Evolutionary conservation across 306 rosid species (phyloP), one percentile per base, ranked within the genome.

Genomic region (Prinsepia uniflora): DNA sequence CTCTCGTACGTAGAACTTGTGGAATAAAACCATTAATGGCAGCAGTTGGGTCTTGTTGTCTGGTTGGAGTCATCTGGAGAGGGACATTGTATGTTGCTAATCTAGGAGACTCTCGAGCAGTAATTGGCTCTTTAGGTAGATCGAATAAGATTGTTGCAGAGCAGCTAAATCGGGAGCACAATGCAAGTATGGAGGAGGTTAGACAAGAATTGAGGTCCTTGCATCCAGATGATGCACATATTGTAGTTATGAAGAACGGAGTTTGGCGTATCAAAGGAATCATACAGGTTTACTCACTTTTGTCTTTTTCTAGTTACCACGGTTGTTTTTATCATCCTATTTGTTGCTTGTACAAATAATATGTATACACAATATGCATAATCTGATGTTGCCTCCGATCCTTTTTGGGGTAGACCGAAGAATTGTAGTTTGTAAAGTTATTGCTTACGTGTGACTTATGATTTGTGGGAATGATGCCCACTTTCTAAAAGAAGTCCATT

Each of bases 241-340:
- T 92, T 47, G 92, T 88, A 8, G 88, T 86, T 63, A 76, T 84
- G 96, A 88, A 86, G 78, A 79, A 92, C 12, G 98, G 98, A 81
- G 88, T 86, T 0, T 92, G 96, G 98, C 92, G 98, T 44, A 82
- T 92, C 54, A 90, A 86, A 85, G 98, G 96, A 84, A 90, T 92
- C 76, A 92, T 90, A 81, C 98, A 92, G 98, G 98, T 92, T 75
- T 67, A 44, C 74, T 65, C 63, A 71, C 39, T 44, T 48, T 54
- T 36, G 73, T 49, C 57, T 49, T 41, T 67, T 59, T 67, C 10
- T 39, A 34, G 14, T 9, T 17, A 3, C 10, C 4, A 0, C 20
- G 22, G 5, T 52, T 41, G 66, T 41, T 45, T 67, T 59, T 42
- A 34, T 40, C 44, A 11, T 10, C 34, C 55, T 65, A 42, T 36